Evolutionary conservation across 495 filamentous ascomycete species (phyloP), one percentile per base, ranked within the genome.

Genomic region (Bombardia bombarda): DNA sequence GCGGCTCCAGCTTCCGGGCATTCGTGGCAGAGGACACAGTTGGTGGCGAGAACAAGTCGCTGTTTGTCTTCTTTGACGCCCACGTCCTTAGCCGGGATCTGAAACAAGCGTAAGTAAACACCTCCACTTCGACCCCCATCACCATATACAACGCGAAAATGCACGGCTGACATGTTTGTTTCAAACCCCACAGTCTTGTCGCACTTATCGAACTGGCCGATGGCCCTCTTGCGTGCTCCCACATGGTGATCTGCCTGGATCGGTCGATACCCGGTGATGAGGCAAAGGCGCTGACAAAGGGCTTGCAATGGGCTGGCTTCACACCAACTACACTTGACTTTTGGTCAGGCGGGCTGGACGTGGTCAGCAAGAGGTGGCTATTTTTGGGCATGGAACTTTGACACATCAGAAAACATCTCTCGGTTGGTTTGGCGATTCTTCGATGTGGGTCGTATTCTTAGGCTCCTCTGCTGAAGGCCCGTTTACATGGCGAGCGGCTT

Each of bases 281-380:
- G 32, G 67, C 75, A 39, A 72, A 79, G 49, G 70, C 79, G 38
- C 69, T 93, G 41, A 77, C 82, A 46, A 82, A 80, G 52, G 86
- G 86, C 43, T 75, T 96, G 26, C 84, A 89, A 51, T 96, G 90
- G 90, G 89, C 90, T 50, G 89, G 89, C 23, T 96, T 95, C 53
- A 83, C 81, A 55, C 70, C 87, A 39, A 80, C 80, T 38, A 89
- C 86, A 13, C 68, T 96, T 10, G 77, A 84, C 43, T 71, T 76
- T 34, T 95, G 87, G 84, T 72, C 75, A 2, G 49, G 68, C 35
- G 62, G 67, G 19, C 43, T 65, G 42, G 70, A 82, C 54, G 58
- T 76, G 46, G 65, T 75, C 12, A 93, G 87, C 62, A 62, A 79
- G 20, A 69, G 72, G 49, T 96, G 90, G 90, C 50, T 96, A 8